Evolutionary conservation across 208 protist genomes (phyloP).

Genomic region (Leishmania arabica): DNA sequence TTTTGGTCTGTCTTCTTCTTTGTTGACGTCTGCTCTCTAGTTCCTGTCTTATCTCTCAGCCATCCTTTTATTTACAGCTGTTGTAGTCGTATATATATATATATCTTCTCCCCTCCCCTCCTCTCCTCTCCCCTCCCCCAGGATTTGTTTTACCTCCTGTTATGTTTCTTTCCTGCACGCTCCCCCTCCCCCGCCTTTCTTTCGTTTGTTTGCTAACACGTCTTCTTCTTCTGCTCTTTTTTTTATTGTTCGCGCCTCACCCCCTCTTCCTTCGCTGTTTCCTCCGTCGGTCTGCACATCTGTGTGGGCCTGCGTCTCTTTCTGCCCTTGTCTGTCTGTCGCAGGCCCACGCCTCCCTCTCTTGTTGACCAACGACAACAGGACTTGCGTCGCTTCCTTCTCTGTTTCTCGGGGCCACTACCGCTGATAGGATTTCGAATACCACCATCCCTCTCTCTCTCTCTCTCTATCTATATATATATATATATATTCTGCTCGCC

Average conservation of each 20-base stretch:
- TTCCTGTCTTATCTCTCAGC: not conserved
- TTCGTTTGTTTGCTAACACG: not conserved
- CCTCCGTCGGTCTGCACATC: not conserved
- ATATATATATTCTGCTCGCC: slow-evolving; percentile 1
- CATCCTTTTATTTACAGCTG: not conserved
- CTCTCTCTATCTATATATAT: not conserved
- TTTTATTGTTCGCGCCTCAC: no score
- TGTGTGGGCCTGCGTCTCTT: not conserved
- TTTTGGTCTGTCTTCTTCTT: not conserved
- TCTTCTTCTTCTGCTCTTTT: no score
- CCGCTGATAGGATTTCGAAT: not conserved
- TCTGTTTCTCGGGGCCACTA: not conserved
- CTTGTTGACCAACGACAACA: not conserved
- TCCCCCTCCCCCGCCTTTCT: not conserved
- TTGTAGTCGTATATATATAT: not conserved
- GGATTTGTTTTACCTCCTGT: not conserved
- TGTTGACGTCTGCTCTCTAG: not conserved
- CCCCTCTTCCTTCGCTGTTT: not conserved
- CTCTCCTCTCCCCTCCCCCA: not conserved
- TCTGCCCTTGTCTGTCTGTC: not conserved
- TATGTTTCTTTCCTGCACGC: not conserved
- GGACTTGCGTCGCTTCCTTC: not conserved
- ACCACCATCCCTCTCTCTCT: not conserved
- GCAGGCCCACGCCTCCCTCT: not conserved
- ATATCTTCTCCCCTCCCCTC: not conserved